Evolutionary conservation across 164 flowering plant genomes (phyloP).

Genomic region (Vitis riparia): DNA sequence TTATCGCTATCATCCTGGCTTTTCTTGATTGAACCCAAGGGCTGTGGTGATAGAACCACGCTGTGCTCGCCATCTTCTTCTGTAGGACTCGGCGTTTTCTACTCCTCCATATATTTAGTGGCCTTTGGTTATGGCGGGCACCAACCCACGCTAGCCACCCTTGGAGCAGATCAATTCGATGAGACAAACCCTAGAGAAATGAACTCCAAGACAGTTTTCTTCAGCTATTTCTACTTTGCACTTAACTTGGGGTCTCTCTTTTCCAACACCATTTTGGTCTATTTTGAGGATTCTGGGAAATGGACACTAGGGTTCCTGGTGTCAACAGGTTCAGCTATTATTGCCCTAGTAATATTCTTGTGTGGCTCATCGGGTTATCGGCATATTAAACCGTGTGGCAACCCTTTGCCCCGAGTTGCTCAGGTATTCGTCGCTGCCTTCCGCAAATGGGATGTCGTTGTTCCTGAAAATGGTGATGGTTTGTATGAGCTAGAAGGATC

Average conservation of each 20-base stretch:
- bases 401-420: conserved; percentile 74
- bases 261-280: conserved; percentile 84
- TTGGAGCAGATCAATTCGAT: conserved; percentile 88
- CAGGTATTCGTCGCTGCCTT: conserved; percentile 72
- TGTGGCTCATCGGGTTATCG: conserved; percentile 50
- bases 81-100: conserved; percentile 44
- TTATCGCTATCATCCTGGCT: conserved; percentile 67
- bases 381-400: conserved; percentile 64
- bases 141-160: conserved; percentile 90
- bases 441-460: conserved; percentile 47
- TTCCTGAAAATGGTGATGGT: conserved; percentile 27
- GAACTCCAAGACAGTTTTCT: conserved; percentile 51
- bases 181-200: conserved; percentile 37
- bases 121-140: conserved; percentile 96
- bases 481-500: conserved; percentile 70
- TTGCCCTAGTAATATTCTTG: conserved; percentile 49
- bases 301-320: conserved; percentile 80
- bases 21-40: conserved; percentile 58
- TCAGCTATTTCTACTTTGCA: conserved; percentile 78
- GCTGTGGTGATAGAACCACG: conserved; percentile 58
- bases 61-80: conserved; percentile 40
- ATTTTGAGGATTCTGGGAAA: conserved; percentile 69
- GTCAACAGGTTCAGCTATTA: conserved; percentile 53
- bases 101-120: conserved; percentile 68
- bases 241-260: conserved; percentile 75